Conservation (phyloP, 768 basidiomycete species). For the Epithele typhae region DNA sequence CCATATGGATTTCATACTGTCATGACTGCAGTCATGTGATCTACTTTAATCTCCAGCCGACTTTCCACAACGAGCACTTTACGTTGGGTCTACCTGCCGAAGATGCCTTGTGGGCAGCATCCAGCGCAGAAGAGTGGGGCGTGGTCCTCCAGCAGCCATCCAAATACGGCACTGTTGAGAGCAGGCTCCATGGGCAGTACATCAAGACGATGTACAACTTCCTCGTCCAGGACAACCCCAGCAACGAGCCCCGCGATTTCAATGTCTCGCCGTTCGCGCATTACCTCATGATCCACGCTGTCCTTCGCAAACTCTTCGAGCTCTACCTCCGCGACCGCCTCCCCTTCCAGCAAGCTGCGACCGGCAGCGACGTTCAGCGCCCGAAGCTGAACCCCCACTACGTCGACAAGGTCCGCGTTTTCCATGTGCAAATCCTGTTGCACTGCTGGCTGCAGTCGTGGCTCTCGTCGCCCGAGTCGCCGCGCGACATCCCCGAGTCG, state of each 20-base stretch:
- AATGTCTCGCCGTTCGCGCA: constrained; percentile 27
- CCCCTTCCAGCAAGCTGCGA: constrained; percentile 2
- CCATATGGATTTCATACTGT: constrained; percentile 41
- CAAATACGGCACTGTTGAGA: constrained; percentile 21
- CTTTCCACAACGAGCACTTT: constrained; percentile 44
- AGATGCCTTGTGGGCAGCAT: constrained; percentile 49
- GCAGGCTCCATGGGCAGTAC: constrained; percentile 24
- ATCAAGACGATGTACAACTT: constrained; percentile 20
- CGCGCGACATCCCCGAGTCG: constrained; percentile 11
- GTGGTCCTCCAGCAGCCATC: constrained; percentile 36
- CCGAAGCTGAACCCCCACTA: constrained; percentile 12
- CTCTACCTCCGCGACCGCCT: constrained; percentile 21
- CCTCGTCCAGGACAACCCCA: constrained; percentile 18
- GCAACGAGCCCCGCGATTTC: constrained; percentile 11
- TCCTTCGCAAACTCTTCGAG: constrained; percentile 30
- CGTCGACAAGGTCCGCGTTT: constrained; percentile 25
- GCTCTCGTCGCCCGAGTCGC: constrained; percentile 31
- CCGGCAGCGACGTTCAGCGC: background rate
- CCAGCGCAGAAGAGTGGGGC: constrained; percentile 46
- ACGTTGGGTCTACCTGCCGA: constrained; percentile 53
- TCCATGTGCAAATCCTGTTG: constrained; percentile 45
- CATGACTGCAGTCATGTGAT: constrained; percentile 57
- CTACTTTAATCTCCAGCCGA: constrained; percentile 45
- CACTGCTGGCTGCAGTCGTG: constrained; percentile 61
- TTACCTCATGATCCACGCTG: constrained; percentile 30